Evolutionary conservation across 805 yeast species (phyloP).

Genomic region (Jamesozyma spencerorum): DNA sequence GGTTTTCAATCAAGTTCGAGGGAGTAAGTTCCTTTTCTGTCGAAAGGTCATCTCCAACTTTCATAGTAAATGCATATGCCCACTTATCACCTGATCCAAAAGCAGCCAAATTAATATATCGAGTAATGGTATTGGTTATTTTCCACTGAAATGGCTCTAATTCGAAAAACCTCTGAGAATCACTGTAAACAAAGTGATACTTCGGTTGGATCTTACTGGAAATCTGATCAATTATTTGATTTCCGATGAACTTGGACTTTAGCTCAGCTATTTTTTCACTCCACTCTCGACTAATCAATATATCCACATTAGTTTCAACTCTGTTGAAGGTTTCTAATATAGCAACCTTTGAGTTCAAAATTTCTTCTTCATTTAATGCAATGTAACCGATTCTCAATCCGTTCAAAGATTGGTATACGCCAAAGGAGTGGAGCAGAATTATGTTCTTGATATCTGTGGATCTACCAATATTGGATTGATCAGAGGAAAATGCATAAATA

Average conservation of each 20-base stretch:
- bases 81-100: constrained; percentile 51
- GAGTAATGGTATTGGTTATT: constrained; percentile 34
- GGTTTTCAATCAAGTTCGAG: constrained; percentile 11
- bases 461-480: neutral
- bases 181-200: constrained; percentile 49
- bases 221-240: constrained; percentile 37
- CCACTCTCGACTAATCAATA: constrained; percentile 55
- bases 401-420: constrained; percentile 33
- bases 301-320: constrained; percentile 34
- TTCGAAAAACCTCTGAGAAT: constrained; percentile 43
- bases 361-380: constrained; percentile 21
- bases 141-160: constrained; percentile 51
- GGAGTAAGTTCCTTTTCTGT: neutral
- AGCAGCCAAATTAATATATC: constrained; percentile 58
- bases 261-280: constrained; percentile 42
- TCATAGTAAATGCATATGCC: constrained; percentile 61
- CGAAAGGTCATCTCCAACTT: constrained; percentile 28
- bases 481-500: constrained; percentile 4
- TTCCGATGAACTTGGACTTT: constrained; percentile 39
- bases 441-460: neutral
- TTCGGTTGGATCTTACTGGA: constrained; percentile 43
- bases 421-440: constrained; percentile 30
- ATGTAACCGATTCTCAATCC: constrained; percentile 44
- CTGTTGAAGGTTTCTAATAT: constrained; percentile 14
- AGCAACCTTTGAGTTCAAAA: constrained; percentile 19